Percentiles rank a stretch among this genome's conserved stretches.
These are phyloP conservation scores for Alliaria petiolata DNA, from an alignment of 345 rosid genomes.

Conservation along the genomic window DNA sequence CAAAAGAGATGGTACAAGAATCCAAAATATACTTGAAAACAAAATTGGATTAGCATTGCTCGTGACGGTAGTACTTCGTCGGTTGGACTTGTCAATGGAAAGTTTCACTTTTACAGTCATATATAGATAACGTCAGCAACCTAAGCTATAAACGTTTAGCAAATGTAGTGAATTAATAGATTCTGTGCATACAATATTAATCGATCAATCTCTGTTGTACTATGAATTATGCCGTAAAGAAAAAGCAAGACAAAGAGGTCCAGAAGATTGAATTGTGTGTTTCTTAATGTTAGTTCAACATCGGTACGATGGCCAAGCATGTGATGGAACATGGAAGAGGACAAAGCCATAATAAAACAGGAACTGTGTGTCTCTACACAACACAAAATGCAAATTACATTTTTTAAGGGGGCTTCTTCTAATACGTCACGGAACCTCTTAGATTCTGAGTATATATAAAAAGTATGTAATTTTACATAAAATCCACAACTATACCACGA, in stretches of 20 bases:
- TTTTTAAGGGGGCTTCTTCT: not conserved
- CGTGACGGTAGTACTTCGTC: not conserved
- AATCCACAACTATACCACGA: not conserved
- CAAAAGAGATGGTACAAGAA: too few species aligned
- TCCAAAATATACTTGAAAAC: too few species aligned
- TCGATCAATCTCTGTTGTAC: not conserved
- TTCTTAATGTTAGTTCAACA: not conserved
- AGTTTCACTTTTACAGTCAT: too few species aligned
- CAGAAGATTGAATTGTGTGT: not conserved
- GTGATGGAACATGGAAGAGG: constrained; percentile 19
- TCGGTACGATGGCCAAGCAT: not conserved
- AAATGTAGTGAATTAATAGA: not conserved
- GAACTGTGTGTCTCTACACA: constrained; percentile 13
- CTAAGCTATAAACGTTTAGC: not conserved
- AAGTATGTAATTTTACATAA: not conserved
- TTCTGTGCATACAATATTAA: not conserved
- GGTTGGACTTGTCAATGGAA: not conserved
- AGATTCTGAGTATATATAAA: not conserved
- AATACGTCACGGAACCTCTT: constrained; percentile 15
- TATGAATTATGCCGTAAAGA: not conserved
- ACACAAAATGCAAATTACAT: constrained; percentile 25
- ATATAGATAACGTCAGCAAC: too few species aligned
- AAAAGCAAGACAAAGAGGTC: not conserved
- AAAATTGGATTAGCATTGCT: not conserved
- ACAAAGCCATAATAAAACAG: constrained; percentile 23